Conservation (phyloP, 2,329 filamentous ascomycete genomes). For the Exophiala bonariae region DNA sequence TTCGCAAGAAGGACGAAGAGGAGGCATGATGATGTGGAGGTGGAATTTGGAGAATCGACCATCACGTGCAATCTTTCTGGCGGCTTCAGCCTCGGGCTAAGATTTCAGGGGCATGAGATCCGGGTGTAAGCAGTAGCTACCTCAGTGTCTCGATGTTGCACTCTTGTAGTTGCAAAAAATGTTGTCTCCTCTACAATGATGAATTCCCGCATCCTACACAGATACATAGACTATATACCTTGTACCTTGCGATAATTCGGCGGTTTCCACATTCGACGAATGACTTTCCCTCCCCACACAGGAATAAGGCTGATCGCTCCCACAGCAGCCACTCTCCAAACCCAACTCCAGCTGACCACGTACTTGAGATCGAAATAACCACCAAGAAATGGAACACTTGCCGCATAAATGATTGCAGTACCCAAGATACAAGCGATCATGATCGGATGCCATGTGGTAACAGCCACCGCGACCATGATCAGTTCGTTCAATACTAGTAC, state of each 20-base stretch:
- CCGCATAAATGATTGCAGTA: constrained; percentile 78
- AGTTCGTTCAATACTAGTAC: constrained; percentile 92
- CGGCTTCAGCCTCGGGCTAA: no score
- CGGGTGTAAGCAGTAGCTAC: no score
- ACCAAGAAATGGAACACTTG: constrained; percentile 80
- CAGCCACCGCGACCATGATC: constrained; percentile 93
- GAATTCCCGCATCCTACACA: no score
- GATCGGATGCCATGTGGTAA: constrained; percentile 93
- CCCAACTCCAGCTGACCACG: constrained; percentile 75
- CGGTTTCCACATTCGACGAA: constrained; percentile 81
- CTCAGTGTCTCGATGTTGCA: no score
- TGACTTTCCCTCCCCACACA: constrained; percentile 82
- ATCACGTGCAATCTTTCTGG: no score
- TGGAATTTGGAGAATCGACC: no score
- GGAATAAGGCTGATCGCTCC: constrained; percentile 78
- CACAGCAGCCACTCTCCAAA: constrained; percentile 84
- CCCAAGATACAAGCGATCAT: constrained; percentile 86
- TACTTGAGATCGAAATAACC: constrained; percentile 87
- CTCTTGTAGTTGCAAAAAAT: no score
- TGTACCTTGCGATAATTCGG: constrained; percentile 90
- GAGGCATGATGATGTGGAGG: no score
- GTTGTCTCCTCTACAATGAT: no score
- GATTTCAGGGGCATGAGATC: no score
- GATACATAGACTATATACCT: constrained; percentile 28
- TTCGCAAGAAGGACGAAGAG: no score